These are phyloP conservation scores for Fragilariopsis cylindrus DNA, from an alignment of 108 stramenopile species.

Conservation along the genomic window DNA sequence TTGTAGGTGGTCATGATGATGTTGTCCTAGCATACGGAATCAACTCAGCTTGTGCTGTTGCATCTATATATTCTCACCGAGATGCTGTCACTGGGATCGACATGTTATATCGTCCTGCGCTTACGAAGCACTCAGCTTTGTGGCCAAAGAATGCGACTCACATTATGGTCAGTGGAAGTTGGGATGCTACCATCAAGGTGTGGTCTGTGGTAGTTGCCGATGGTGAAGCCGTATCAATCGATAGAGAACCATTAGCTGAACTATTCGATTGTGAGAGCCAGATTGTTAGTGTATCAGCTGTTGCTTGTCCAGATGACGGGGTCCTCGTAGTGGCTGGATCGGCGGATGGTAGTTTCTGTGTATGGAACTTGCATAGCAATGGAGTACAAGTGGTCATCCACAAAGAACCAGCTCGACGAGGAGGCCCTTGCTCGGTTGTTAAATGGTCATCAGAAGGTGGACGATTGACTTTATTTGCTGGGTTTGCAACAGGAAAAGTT, in stretches of 20 bases:
- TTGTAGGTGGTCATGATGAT: slow-evolving; percentile 78
- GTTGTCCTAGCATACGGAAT: slow-evolving; percentile 76
- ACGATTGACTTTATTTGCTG: slow-evolving; percentile 44
- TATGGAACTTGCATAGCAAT: slow-evolving; percentile 59
- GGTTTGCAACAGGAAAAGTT: slow-evolving; percentile 55
- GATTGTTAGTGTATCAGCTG: slow-evolving; percentile 56
- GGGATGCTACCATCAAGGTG: slow-evolving; percentile 76
- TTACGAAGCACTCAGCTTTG: slow-evolving; percentile 35
- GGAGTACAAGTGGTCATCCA: slow-evolving; percentile 64
- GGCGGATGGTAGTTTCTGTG: slow-evolving; percentile 64
- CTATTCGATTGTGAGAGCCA: slow-evolving; percentile 68
- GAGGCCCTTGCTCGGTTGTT: slow-evolving; percentile 66
- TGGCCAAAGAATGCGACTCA: slow-evolving; percentile 59
- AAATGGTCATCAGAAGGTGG: slow-evolving; percentile 48
- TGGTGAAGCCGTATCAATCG: slow-evolving; percentile 64
- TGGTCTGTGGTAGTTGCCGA: slow-evolving; percentile 60
- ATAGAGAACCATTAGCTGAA: slow-evolving; percentile 68
- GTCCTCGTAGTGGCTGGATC: slow-evolving; percentile 58
- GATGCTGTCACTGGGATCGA: slow-evolving; percentile 72
- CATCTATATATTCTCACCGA: slow-evolving; percentile 68
- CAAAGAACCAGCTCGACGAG: slow-evolving; percentile 56
- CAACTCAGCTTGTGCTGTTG: slow-evolving; percentile 68
- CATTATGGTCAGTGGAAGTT: slow-evolving; percentile 68
- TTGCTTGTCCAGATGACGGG: slow-evolving; percentile 29
- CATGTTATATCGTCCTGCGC: slow-evolving; percentile 40